A percentile compares a stretch with the other conserved stretches of the same genome.
phyloP scores from a whole-genome alignment of 257 asterid genomes.

The Nicotiana otophora region DNA sequence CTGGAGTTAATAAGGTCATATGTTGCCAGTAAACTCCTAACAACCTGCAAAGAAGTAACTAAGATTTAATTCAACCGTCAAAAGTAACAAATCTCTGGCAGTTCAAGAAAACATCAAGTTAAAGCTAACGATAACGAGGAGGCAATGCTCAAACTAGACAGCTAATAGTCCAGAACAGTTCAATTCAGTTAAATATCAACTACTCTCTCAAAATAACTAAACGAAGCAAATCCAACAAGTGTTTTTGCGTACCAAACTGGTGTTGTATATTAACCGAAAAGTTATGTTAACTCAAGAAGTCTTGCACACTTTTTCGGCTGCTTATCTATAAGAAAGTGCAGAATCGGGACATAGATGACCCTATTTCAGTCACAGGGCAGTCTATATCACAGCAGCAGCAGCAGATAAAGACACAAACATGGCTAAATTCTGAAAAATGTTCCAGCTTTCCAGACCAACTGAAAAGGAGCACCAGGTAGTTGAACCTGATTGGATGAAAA shows the following conservation, averaged over 20 bases:
- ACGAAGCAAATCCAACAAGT: not conserved
- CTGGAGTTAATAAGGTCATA: slow-evolving; percentile 34
- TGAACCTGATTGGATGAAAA: not conserved
- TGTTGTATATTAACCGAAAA: not conserved
- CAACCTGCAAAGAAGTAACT: slow-evolving; percentile 43
- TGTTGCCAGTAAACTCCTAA: slow-evolving; percentile 43
- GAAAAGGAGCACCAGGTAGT: not conserved
- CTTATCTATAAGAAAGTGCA: not conserved
- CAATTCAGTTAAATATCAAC: not conserved
- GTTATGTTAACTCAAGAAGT: not conserved
- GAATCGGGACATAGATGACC: not conserved
- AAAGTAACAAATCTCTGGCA: not conserved
- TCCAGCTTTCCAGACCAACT: not conserved
- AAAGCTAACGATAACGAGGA: not conserved
- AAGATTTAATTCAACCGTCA: not conserved
- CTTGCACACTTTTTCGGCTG: not conserved
- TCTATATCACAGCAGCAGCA: not conserved
- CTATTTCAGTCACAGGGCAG: not conserved
- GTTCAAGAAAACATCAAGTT: not conserved
- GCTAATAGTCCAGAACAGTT: not conserved
- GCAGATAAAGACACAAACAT: not conserved
- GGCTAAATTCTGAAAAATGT: not conserved
- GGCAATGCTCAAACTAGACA: not conserved
- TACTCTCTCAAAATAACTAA: not conserved
- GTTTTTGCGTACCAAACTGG: not conserved